Base-by-base conservation (phyloP, 495 filamentous ascomycete genomes). In the Letharia lupina region DNA sequence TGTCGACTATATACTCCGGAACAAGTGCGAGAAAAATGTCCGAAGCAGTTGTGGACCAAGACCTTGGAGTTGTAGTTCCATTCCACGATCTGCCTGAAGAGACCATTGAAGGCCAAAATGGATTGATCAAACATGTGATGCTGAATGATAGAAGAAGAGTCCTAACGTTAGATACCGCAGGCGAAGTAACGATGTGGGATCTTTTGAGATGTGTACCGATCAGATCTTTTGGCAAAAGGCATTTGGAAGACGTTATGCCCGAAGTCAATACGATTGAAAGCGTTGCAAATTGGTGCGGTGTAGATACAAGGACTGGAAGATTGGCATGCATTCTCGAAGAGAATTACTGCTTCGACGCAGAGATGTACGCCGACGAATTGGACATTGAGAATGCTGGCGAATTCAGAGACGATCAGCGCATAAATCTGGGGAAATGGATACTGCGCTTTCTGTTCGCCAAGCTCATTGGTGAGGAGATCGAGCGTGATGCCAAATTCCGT, bases 371-470 rank as follows among this genome's bases (percentile, higher is more conserved):
- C 1, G 94, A 98, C 73, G 91, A 97, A 72, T 76, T 91, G 13
- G 77, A 85, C 20, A 63, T 93, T 59, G 81, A 87, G 28, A 89
- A 95, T 68, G 79, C 83, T 18, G 77, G 88, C 31, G 88, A 93
- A 20, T 95, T 96, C 71, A 82, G 88, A 57, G 93, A 97, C 68
- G 94, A 98, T 71, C 95, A 98, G 79, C 86, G 94, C 79, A 93
- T 98, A 72, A 98, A 96, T 74, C 85, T 98, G 62, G 94, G 94
- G 6, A 96, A 96, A 80, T 98, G 94, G 94, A 84, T 98, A 62
- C 81, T 98, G 56, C 86, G 94, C 59, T 96, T 96, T 76, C 83
- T 98, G 3, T 98, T 98, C 75, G 86, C 86, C 33, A 89, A 88
- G 48, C 80, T 98, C 52, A 90, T 98, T 54, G 89, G 93, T 66